Percentiles rank a stretch among this genome's conserved stretches.
Conservation (phyloP, 2,329 filamentous ascomycete genomes). For the Colletotrichum tabaci region DNA sequence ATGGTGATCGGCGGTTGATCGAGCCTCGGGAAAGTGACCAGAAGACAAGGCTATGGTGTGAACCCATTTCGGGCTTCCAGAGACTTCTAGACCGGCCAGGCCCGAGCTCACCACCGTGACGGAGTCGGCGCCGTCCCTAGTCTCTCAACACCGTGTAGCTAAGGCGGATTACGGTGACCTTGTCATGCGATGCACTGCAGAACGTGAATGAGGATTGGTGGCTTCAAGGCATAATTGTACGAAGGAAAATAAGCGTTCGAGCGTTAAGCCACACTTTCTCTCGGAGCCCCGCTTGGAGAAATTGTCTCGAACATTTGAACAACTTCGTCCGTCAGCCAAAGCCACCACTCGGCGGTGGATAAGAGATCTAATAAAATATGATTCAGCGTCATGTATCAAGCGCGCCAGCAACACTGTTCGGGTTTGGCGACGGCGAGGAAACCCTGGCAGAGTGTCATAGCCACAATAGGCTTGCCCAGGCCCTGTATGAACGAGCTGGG, state of each 20-base stretch:
- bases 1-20: conserved; percentile 12
- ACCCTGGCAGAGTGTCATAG: conserved; percentile 17
- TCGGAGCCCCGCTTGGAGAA: conserved; percentile 1
- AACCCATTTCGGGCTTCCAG: neutral
- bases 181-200: neutral
- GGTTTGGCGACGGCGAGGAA: neutral
- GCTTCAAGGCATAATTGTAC: neutral
- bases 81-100: neutral
- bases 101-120: neutral
- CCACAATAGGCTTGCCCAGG: conserved; percentile 15
- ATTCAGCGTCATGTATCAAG: neutral
- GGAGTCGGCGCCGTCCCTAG: neutral
- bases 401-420: neutral
- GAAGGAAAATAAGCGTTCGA: neutral
- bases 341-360: neutral
- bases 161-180: neutral
- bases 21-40: neutral
- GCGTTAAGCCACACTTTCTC: conserved; percentile 1
- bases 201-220: neutral
- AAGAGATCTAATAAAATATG: conserved; percentile 4
- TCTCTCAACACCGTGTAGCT: neutral
- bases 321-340: conserved; percentile 2
- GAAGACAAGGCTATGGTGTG: neutral
- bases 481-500: neutral
- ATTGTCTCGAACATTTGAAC: conserved; percentile 6